Evolutionary conservation across 768 basidiomycete species (phyloP), one percentile per base, ranked within the genome.

Genomic region (Dacryopinax primogenitus): DNA sequence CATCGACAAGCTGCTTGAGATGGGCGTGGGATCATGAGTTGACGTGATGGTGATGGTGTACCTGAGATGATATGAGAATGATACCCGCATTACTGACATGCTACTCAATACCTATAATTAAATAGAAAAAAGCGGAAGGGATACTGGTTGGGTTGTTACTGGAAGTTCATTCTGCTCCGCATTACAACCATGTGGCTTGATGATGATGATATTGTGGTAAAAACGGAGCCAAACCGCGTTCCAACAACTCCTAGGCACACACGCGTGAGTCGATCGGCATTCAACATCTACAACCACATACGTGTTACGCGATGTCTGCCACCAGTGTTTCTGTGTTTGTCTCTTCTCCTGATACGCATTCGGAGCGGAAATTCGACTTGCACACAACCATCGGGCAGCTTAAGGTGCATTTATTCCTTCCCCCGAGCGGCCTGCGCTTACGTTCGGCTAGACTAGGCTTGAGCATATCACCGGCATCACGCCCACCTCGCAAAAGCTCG

Each of bases 381-480:
- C 82, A 85, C 67, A 76, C 85, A 33, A 87, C 88, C 0, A 80
- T 97, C 62, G 80, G 80, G 35, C 82, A 88, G 70, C 85, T 97
- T 69, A 97, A 96, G 84, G 92, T 92, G 61, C 63, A 70, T 69
- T 33, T 18, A 23, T 26, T n/a, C 18, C 7, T 3, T 63, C 62
- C 41, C 62, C 58, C 68, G 61, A 41, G 68, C 71, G 67, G 69
- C 36, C 30, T 68, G 71, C 65, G 7, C 45, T 39, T 61, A 45
- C 30, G 32, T 30, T 15, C 51, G 15, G 39, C 16, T 71, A 92
- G 88, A 77, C 76, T 63, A 96, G 91, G 71, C 83, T 98, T 33
- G 90, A 93, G 72, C 81, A 85, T 64, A 83, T 96, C 70, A 98
- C 95, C n/a, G 95, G 95, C 26, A 87, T 97, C 62, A 84, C 89